Evolutionary conservation across 208 protist genomes (phyloP), one percentile per base, ranked within the genome.

Genomic region (Perkinsela sp.): DNA sequence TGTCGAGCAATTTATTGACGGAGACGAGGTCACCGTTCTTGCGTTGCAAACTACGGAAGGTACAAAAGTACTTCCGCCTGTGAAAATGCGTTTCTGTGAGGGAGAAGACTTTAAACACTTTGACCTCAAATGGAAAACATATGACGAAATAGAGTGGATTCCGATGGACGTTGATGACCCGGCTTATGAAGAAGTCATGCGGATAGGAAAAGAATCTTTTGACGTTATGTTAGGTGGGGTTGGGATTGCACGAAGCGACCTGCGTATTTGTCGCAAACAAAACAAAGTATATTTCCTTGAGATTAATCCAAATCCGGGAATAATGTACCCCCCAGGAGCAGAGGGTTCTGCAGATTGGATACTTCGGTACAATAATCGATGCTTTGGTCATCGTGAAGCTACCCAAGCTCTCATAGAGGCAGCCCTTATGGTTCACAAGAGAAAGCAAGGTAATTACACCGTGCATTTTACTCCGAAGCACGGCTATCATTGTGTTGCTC

Each of bases 321-420:
- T 90, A 83, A 89, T 82, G 81, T 90, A 90, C 72, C 84, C 86
- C 2, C 78, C 73, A 66, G 84, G 80, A 1, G 79, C 88, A 72
- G 84, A 89, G 70, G 82, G 84, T 6, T 92, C 86, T 0, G 86
- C 86, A 0, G 86, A 92, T 72, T 92, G 82, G 83, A 88, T 92
- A 65, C 69, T 92, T 31, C 75, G 79, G 0, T 73, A 90, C 30
- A 83, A 72, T 16, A 74, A 75, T 0, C 73, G 78, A 28, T n/a
- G 13, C 6, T 80, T 86, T 32, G 77, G 82, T 30, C 86, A 92
- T 70, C 80, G 75, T 66, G 80, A 83, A 13, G 89, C 89, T 73
- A 80, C 84, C 30, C 79, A 76, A 32, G 71, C 89, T 31, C 86
- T 89, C 70, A 88, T 92, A 28, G 67, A 67, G 16, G 84, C 87